Conservation (phyloP, 805 yeast species). For the Schwanniomyces sp. region DNA sequence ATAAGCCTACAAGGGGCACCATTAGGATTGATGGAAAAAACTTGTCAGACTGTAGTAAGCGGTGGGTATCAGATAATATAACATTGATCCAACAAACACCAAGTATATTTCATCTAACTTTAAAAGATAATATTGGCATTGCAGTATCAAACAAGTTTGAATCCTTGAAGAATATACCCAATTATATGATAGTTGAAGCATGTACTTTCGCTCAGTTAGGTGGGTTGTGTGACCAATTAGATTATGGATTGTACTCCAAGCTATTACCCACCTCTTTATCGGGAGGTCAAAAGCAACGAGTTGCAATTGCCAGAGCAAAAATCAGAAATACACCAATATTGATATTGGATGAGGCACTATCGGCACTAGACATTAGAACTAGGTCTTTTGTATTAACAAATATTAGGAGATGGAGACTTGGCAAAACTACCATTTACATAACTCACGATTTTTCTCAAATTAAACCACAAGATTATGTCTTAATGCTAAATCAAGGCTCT, state of each 20-base stretch:
- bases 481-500: conserved; percentile 58
- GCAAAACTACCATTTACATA: conserved; percentile 74
- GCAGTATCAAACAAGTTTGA: conserved; percentile 35
- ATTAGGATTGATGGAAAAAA: conserved; percentile 58
- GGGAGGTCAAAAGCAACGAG: conserved; percentile 89
- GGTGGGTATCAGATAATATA: conserved; percentile 61
- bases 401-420: conserved; percentile 59
- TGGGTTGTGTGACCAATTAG: conserved; percentile 47
- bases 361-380: conserved; percentile 68
- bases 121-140: conserved; percentile 62
- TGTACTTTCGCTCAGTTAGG: conserved; percentile 52
- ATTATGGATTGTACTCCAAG: conserved; percentile 54
- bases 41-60: conserved; percentile 39
- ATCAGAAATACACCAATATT: conserved; percentile 72
- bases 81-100: conserved; percentile 76
- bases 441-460: conserved; percentile 76
- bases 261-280: conserved; percentile 55
- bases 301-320: conserved; percentile 82
- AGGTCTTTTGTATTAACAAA: conserved; percentile 47
- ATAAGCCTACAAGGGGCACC: conserved; percentile 51
- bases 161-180: conserved; percentile 16
- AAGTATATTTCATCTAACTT: conserved; percentile 60
- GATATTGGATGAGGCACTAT: conserved; percentile 81
- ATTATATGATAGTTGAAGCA: conserved; percentile 38
- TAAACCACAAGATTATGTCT: conserved; percentile 53